These are phyloP conservation scores for Wickerhamomyces strasburgensis DNA, from an alignment of 805 yeast genomes.

Conservation along the genomic window DNA sequence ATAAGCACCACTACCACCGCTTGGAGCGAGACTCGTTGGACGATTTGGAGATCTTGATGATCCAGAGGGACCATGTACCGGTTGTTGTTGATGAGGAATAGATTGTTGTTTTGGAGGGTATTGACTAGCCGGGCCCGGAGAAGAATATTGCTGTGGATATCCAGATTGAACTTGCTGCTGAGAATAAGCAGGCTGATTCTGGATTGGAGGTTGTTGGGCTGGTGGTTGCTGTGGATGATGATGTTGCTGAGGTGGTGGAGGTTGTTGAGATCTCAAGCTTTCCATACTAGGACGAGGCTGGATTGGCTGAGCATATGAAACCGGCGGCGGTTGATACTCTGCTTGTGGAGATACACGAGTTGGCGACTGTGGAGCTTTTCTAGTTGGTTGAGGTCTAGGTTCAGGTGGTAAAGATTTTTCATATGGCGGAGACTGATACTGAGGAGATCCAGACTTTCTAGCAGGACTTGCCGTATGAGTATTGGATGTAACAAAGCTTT, in stretches of 20 bases:
- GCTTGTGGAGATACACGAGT: conserved; percentile 3
- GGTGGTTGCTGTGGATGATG: conserved; percentile 1
- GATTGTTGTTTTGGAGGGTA: neutral
- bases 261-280: conserved; percentile 1
- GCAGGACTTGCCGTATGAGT: no score
- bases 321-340: no score
- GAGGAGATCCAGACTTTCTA: neutral
- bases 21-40: no score
- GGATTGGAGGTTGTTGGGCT: conserved; percentile 2
- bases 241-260: neutral
- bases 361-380: conserved; percentile 13
- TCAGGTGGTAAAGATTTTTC: conserved; percentile 1
- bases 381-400: conserved; percentile 4
- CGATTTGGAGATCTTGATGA: conserved; percentile 2
- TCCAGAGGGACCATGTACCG: neutral
- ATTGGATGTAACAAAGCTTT: neutral
- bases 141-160: no score
- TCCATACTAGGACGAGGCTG: neutral
- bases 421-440: neutral
- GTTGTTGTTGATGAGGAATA: neutral
- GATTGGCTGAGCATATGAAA: neutral
- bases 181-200: neutral
- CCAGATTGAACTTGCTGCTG: neutral
- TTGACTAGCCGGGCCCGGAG: no score
- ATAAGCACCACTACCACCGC: neutral